Conservation (phyloP, 805 yeast species). For the Saccharomycopsis javanensis region DNA sequence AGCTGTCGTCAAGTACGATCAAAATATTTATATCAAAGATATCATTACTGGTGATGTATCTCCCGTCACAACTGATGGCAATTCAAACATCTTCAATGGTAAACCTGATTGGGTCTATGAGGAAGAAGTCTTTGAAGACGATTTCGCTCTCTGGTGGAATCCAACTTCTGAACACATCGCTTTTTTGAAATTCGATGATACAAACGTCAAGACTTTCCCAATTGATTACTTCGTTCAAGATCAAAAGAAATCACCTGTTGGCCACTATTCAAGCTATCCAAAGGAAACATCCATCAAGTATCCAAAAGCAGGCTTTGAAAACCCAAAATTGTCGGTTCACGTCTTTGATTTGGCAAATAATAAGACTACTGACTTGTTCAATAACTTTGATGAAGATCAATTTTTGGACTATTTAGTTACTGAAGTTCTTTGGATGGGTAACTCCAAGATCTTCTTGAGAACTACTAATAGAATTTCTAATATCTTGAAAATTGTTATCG, state of each 20-base stretch:
- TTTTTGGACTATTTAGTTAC: constrained; percentile 44
- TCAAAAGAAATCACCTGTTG: constrained; percentile 24
- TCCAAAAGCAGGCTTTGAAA: constrained; percentile 62
- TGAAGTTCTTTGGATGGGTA: constrained; percentile 65
- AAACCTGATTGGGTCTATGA: constrained; percentile 81
- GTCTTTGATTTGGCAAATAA: constrained; percentile 31
- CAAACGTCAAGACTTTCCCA: constrained; percentile 44
- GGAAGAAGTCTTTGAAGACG: constrained; percentile 59
- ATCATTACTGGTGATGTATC: constrained; percentile 19
- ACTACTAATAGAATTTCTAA: constrained; percentile 61
- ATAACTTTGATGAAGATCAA: constrained; percentile 30
- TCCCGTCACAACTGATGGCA: constrained; percentile 44
- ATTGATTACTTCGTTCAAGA: constrained; percentile 7
- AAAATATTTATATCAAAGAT: constrained; percentile 48
- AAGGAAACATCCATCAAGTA: constrained; percentile 39
- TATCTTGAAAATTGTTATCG: constrained; percentile 43
- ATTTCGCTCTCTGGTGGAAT: constrained; percentile 64
- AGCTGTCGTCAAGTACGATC: constrained; percentile 54
- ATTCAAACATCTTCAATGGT: constrained; percentile 46
- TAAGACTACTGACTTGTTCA: constrained; percentile 32
- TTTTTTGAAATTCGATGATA: constrained; percentile 50
- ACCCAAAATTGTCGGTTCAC: constrained; percentile 45
- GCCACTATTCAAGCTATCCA: constrained; percentile 36
- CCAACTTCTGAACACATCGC: constrained; percentile 49
- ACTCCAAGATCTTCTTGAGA: constrained; percentile 40